A percentile compares a stretch with the other conserved stretches of the same genome.
Evolutionary conservation across 2,329 filamentous ascomycete species (phyloP).

Genomic region (Didymella exigua): DNA sequence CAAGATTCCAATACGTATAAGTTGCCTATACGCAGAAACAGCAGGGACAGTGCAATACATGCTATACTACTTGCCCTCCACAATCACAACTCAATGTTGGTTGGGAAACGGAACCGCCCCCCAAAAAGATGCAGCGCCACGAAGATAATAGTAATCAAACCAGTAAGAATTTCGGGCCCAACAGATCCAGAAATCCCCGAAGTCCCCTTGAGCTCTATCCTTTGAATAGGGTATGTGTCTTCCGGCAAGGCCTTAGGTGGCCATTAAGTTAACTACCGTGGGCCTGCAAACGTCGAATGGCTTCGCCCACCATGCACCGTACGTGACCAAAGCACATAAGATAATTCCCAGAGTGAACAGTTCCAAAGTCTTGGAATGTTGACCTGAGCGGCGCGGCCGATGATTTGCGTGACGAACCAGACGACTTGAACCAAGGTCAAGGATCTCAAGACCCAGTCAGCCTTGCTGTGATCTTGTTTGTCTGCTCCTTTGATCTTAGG

Average conservation of each 20-base stretch:
- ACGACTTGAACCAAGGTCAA: background rate
- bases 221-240: background rate
- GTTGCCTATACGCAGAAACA: no score
- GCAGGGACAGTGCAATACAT: background rate
- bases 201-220: background rate
- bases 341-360: constrained; percentile 27
- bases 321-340: constrained; percentile 17
- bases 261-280: constrained; percentile 5
- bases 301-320: constrained; percentile 20
- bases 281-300: constrained; percentile 22
- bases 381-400: constrained; percentile 7
- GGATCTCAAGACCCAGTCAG: background rate
- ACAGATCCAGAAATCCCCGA: no score
- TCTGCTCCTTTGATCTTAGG: background rate
- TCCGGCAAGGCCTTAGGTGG: no score
- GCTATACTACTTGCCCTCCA: constrained; percentile 19
- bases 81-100: constrained; percentile 7
- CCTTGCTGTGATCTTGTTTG: background rate
- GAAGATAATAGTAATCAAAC: background rate
- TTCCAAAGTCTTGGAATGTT: constrained; percentile 23
- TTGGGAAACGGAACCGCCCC: background rate
- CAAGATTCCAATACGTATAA: no score
- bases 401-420: background rate
- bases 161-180: background rate
- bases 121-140: background rate